Evolutionary conservation across 371 early-diverging fungal genomes (phyloP).

Genomic region (Mucor irregularis): DNA sequence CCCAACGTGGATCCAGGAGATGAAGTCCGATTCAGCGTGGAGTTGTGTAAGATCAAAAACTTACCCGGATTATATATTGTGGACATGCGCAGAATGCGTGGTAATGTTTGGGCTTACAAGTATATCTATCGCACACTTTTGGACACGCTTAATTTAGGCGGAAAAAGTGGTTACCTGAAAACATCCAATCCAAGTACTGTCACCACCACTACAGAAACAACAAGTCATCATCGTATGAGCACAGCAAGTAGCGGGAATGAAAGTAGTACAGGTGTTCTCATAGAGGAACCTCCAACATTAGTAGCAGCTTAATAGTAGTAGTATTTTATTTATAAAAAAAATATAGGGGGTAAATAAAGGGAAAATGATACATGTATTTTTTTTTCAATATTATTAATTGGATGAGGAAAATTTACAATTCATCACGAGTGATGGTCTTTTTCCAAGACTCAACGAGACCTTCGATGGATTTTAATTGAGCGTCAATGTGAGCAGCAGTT

Average conservation of each 20-base stretch:
- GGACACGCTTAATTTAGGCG: slow-evolving; percentile 57
- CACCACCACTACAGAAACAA: neutral
- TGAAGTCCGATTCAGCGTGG: slow-evolving; percentile 83
- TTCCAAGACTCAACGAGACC: slow-evolving; percentile 35
- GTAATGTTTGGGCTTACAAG: slow-evolving; percentile 94
- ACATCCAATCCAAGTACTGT: neutral
- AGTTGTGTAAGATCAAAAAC: slow-evolving; percentile 89
- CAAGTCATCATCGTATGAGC: slow-evolving; percentile 10
- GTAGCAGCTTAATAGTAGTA: too few species aligned
- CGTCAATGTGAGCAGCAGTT: slow-evolving; percentile 34
- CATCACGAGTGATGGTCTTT: slow-evolving; percentile 21
- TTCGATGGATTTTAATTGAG: slow-evolving; percentile 42
- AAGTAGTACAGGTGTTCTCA: slow-evolving; percentile 8
- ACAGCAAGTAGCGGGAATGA: slow-evolving; percentile 15
- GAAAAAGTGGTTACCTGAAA: slow-evolving; percentile 47
- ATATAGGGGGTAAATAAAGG: too few species aligned
- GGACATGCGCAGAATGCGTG: slow-evolving; percentile 86
- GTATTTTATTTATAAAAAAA: too few species aligned
- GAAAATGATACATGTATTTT: too few species aligned
- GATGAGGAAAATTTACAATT: slow-evolving; percentile 22
- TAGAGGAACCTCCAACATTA: neutral
- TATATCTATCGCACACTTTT: slow-evolving; percentile 78
- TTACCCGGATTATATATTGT: slow-evolving; percentile 88
- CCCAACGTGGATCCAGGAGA: slow-evolving; percentile 82
- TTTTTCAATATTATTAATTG: neutral